Evolutionary conservation across 2,329 filamentous ascomycete genomes (phyloP), one percentile per base, ranked within the genome.

Genomic region (Penicillium fuscoglaucum): DNA sequence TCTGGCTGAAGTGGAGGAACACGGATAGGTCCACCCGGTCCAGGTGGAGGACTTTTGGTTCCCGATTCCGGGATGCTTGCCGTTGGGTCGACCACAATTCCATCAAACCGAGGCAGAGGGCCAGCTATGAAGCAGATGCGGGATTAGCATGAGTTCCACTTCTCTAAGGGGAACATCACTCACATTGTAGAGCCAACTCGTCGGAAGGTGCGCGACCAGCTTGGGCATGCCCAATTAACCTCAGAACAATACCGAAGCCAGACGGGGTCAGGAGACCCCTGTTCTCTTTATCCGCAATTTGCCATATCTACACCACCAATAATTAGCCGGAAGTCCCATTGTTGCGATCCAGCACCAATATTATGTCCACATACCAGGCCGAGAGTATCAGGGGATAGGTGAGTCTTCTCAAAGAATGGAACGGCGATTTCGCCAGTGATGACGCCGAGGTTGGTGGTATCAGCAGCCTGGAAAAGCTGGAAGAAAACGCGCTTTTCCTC

Each of bases 281-380:
- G 80, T 99, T 99, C 80, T 98, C 93, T 66, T 86, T 92, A 79
- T 99, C 95, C 67, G 95, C 93, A 74, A 99, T 95, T 79, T 98
- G 93, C 95, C 95, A 99, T 83, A 99, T 98, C 90, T 96, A 39
- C n/a, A 45, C 24, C 26, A 44, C 41, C 6, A 41, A 33, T 61
- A 39, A 61, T 61, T 46, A 48, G 41, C 51, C 31, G 43, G 46
- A 17, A 12, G 31, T 35, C 48, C n/a, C 8, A 28, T 37, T 24
- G 35, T 47, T 41, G 21, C 24, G 47, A 35, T 2, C 8, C 29
- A 19, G 15, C 29, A n/a, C 6, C 17, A 2, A 35, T 45, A 6
- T 3, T 17, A n/a, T 50, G n/a, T 54, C 31, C 46, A 81, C 86
- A 67, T 78, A 93, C 90, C 85, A 96, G 88, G 76, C 93, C 95